Evolutionary conservation across 495 filamentous ascomycete genomes (phyloP), one percentile per base, ranked within the genome.

Genomic region (Barbatosphaeria neglecta): DNA sequence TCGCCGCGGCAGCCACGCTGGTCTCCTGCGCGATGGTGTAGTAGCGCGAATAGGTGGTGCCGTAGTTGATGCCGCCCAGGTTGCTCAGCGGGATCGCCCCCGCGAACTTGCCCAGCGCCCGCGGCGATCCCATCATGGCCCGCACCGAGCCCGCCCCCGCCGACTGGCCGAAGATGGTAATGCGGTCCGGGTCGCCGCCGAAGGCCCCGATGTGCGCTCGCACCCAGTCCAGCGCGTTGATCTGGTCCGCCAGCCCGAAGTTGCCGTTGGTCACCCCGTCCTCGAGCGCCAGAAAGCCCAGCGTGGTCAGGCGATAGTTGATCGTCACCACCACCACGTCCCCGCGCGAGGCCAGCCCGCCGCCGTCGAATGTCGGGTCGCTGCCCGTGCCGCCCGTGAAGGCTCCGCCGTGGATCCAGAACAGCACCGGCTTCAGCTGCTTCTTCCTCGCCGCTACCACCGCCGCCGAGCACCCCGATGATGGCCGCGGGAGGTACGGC

Each of bases 191-290:
- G 55, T 85, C 75, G 6, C 82, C 82, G 5, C 80, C 80, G 51
- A 85, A 84, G 2, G 67, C 59, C 9, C 55, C 56, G 48, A 82
- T 80, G 52, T 84, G 74, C 11, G 74, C 69, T 40, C 68, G 64
- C 0, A 81, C 76, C 82, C 82, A 86, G 51, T 83, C 74, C 3
- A 85, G 59, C 20, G 77, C 73, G 22, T 74, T 60, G 45, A 75
- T 67, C 58, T 85, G 72, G 56, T 78, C 76, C 2, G 60, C 64
- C 2, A 81, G 53, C 1, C 75, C 73, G 50, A 65, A 79, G 43
- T 79, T 79, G 6, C 76, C 76, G 43, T 70, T 76, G 10, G 63
- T 76, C 31, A 54, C 65, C 54, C 64, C 61, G 46, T 72, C 65
- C 3, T 65, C 50, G 20, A 70, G 54, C 0, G 67, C 67, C 8